phyloP scores from a whole-genome alignment of 2,329 filamentous ascomycete species.

The Balansia obtecta region DNA sequence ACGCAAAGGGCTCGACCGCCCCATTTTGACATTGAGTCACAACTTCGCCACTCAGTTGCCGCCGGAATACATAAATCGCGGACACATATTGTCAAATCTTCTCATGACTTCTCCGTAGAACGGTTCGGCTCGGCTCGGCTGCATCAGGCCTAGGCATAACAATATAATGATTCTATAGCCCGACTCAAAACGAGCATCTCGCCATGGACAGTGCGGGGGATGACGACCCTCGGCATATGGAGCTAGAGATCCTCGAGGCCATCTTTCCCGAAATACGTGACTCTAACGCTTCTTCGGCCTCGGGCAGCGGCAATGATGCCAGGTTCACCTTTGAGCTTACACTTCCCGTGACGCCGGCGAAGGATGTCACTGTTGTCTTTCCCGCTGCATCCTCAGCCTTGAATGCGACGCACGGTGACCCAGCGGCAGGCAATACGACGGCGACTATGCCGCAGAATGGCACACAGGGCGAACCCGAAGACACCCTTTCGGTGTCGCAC shows the following conservation, averaged over 20 bases:
- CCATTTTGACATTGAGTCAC: neutral
- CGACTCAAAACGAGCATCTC: constrained; percentile 1
- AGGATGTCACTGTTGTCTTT: constrained; percentile 45
- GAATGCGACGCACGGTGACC: constrained; percentile 1
- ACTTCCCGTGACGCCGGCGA: constrained; percentile 41
- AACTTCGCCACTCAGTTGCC: neutral
- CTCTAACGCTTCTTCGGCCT: constrained; percentile 23
- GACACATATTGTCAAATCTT: neutral
- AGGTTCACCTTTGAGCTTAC: constrained; percentile 41
- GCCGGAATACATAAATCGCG: neutral
- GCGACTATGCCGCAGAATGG: neutral
- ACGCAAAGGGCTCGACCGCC: neutral
- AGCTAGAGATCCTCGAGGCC: constrained; percentile 48
- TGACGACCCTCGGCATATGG: constrained; percentile 42
- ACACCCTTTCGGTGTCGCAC: constrained; percentile 41
- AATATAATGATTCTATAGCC: constrained; percentile 1
- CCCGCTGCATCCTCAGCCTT: constrained; percentile 29
- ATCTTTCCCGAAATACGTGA: constrained; percentile 54
- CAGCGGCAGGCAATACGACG: neutral
- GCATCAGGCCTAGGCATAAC: neutral
- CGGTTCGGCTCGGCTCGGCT: neutral
- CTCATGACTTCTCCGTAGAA: neutral
- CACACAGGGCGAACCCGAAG: constrained; percentile 14
- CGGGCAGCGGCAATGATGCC: neutral
- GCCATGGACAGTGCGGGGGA: constrained; percentile 30